These are phyloP conservation scores for Yarrowia sp. DNA, from an alignment of 805 yeast species.

Conservation along the genomic window DNA sequence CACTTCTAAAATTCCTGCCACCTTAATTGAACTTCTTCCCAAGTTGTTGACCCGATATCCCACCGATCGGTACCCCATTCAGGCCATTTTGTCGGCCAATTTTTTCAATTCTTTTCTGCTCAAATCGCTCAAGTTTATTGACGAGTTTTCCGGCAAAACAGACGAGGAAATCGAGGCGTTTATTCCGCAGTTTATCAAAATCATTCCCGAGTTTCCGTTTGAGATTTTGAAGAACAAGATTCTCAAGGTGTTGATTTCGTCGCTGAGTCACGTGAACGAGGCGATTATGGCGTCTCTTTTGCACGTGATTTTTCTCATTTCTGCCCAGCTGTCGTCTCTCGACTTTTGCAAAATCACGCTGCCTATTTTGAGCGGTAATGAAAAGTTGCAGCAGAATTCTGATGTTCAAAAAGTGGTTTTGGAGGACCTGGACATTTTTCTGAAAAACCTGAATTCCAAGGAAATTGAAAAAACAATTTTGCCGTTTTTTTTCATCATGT, in stretches of 20 bases:
- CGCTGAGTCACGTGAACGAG: slow-evolving; percentile 42
- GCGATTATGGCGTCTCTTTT: slow-evolving; percentile 46
- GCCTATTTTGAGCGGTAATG: slow-evolving; percentile 40
- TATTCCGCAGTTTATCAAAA: slow-evolving; percentile 56
- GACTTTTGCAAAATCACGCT: slow-evolving; percentile 71
- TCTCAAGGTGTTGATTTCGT: slow-evolving; percentile 61
- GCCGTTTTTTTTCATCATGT: slow-evolving; percentile 42
- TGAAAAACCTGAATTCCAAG: slow-evolving; percentile 48
- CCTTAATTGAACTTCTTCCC: slow-evolving; percentile 49
- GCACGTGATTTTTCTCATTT: slow-evolving; percentile 54
- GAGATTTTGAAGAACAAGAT: slow-evolving; percentile 62
- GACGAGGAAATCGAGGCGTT: slow-evolving; percentile 64
- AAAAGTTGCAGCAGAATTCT: slow-evolving; percentile 40
- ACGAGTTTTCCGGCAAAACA: slow-evolving; percentile 74
- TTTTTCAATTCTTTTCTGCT: slow-evolving; percentile 81
- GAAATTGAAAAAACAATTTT: slow-evolving; percentile 51
- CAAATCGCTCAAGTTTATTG: slow-evolving; percentile 74
- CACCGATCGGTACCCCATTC: slow-evolving; percentile 54
- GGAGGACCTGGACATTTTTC: slow-evolving; percentile 48
- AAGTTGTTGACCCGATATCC: slow-evolving; percentile 56
- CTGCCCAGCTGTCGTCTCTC: slow-evolving; percentile 39
- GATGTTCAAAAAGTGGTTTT: slow-evolving; percentile 46
- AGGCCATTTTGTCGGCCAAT: slow-evolving; percentile 64
- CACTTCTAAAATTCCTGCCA: slow-evolving; percentile 53
- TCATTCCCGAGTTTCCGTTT: slow-evolving; percentile 58